These are phyloP conservation scores for Metschnikowia kunwiensis DNA, from an alignment of 805 yeast species.

Conservation along the genomic window DNA sequence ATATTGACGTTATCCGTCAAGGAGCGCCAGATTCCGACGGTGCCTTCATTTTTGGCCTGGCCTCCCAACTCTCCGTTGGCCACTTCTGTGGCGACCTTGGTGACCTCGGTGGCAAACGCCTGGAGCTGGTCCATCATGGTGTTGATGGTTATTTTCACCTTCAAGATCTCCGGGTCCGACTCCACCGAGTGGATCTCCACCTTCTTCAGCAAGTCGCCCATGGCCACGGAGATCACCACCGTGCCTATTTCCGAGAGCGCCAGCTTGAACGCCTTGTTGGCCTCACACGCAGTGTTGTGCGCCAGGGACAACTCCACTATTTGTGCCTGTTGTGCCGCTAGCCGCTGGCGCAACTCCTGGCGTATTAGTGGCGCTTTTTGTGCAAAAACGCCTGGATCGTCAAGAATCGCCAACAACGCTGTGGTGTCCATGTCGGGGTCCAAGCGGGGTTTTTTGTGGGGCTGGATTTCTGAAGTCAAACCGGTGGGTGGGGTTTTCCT, in stretches of 20 bases:
- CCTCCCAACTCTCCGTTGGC: conserved; percentile 91
- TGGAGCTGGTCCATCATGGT: conserved; percentile 87
- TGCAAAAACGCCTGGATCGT: conserved; percentile 36
- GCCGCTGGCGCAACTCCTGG: conserved; percentile 26
- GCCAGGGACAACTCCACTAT: conserved; percentile 29
- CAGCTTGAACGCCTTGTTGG: conserved; percentile 68
- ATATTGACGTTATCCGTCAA: conserved; percentile 81
- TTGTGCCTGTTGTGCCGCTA: conserved; percentile 29
- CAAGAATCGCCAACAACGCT: conserved; percentile 34
- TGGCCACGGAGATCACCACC: conserved; percentile 83
- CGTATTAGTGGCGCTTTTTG: conserved; percentile 30
- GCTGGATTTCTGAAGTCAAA: conserved; percentile 13
- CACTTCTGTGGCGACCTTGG: conserved; percentile 84
- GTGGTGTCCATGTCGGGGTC: conserved; percentile 29
- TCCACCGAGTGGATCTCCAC: conserved; percentile 71
- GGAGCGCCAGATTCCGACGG: conserved; percentile 85
- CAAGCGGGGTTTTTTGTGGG: conserved; percentile 21
- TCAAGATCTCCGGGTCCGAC: conserved; percentile 73
- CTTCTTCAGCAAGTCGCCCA: conserved; percentile 81
- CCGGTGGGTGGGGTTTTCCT: conserved; percentile 6
- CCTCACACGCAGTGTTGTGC: conserved; percentile 38
- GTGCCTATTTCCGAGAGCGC: conserved; percentile 79
- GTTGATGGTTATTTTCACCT: conserved; percentile 77
- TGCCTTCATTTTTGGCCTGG: conserved; percentile 79
- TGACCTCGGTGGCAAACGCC: conserved; percentile 76